Evolutionary conservation across 768 basidiomycete genomes (phyloP).

Genomic region (Postia placenta): DNA sequence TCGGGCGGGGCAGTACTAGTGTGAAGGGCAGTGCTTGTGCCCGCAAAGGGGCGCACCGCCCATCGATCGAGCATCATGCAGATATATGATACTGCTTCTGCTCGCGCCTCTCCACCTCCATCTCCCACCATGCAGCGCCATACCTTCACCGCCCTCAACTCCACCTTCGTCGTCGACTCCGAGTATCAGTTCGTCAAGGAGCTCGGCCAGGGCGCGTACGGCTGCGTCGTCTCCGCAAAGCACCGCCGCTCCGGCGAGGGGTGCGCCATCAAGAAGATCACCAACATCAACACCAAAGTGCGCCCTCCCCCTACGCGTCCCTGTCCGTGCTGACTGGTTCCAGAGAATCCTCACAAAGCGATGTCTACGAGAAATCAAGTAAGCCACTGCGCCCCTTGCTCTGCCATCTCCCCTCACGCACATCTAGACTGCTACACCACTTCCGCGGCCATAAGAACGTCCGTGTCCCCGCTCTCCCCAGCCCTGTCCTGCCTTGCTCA

Average conservation of each 20-base stretch:
- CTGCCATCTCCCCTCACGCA: constrained; percentile 9
- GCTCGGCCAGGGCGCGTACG: constrained; percentile 93
- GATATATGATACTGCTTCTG: not conserved
- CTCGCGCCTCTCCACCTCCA: not conserved
- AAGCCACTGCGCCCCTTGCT: not conserved
- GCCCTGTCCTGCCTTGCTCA: constrained; percentile 4
- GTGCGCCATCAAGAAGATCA: constrained; percentile 95
- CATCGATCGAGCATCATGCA: not conserved
- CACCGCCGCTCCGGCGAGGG: constrained; percentile 81
- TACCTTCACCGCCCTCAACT: constrained; percentile 78
- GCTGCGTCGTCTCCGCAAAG: constrained; percentile 83
- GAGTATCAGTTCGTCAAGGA: constrained; percentile 96
- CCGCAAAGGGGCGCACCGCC: not conserved
- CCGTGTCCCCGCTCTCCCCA: constrained; percentile 19
- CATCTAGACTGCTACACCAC: constrained; percentile 79
- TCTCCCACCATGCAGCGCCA: constrained; percentile 54
- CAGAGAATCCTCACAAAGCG: constrained; percentile 95
- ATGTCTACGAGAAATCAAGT: constrained; percentile 93
- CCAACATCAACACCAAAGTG: constrained; percentile 88
- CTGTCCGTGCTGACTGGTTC: not conserved
- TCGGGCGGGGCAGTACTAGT: too few relatives aligned
- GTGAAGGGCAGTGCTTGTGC: not conserved
- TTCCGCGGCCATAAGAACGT: constrained; percentile 99
- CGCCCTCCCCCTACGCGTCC: constrained; percentile 6
- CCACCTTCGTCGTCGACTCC: constrained; percentile 80